Percentiles rank a stretch among this genome's conserved stretches.
phyloP scores from a whole-genome alignment of 108 stramenopile species.

The Pseudonitzschia multistriata region DNA sequence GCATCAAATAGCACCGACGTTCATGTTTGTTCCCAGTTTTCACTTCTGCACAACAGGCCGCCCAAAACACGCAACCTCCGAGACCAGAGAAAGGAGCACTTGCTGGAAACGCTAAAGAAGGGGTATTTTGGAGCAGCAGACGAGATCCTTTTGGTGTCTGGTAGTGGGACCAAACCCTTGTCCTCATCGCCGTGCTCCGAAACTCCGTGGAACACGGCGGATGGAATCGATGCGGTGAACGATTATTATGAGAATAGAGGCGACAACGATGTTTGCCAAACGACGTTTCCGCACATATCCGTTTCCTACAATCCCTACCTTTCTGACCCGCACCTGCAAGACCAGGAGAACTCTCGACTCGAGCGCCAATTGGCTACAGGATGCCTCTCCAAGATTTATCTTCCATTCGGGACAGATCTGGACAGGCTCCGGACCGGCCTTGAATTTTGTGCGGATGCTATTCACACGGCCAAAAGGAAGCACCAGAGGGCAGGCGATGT shows the following conservation, averaged over 20 bases:
- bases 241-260: background rate
- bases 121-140: background rate
- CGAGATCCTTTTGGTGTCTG: constrained; percentile 30
- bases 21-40: constrained; percentile 34
- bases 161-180: constrained; percentile 5
- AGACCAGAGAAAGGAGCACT: background rate
- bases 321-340: constrained; percentile 10
- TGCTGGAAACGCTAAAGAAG: background rate
- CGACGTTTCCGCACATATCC: constrained; percentile 3
- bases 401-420: constrained; percentile 46
- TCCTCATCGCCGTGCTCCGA: background rate
- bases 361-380: constrained; percentile 18
- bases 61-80: constrained; percentile 5
- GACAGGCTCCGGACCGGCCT: constrained; percentile 20
- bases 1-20: background rate
- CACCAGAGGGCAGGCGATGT: background rate
- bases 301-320: constrained; percentile 50
- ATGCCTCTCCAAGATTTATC: constrained; percentile 25
- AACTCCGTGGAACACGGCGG: constrained; percentile 18
- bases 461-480: background rate
- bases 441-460: background rate
- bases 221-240: background rate
- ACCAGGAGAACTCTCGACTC: constrained; percentile 28
- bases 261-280: background rate
- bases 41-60: constrained; percentile 37